Evolutionary conservation across 129 eudicot species (phyloP).

Genomic region (Escallonia rubra): DNA sequence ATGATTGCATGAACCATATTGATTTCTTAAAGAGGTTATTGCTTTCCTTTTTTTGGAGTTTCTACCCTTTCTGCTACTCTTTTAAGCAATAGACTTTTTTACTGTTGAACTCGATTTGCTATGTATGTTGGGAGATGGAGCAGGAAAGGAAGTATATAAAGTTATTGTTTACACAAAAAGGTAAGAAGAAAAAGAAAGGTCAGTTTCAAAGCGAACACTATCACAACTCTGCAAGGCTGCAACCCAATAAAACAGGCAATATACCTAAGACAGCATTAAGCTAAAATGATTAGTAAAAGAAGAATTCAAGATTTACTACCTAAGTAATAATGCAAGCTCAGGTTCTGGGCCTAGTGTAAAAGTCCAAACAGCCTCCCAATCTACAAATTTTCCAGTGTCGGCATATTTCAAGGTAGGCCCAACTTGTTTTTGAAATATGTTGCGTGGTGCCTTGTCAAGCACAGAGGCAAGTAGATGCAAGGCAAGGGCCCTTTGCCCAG

Average conservation of each 20-base stretch:
- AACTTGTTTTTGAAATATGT: conserved; percentile 35
- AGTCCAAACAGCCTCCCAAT: conserved; percentile 99
- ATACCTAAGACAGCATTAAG: neutral
- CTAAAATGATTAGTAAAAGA: neutral
- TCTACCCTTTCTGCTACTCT: too few species aligned
- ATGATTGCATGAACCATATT: too few species aligned
- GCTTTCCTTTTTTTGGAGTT: too few species aligned
- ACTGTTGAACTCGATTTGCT: too few species aligned
- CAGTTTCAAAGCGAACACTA: too few species aligned
- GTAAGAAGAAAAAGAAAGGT: too few species aligned
- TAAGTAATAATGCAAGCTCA: conserved; percentile 83
- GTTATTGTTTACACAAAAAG: too few species aligned
- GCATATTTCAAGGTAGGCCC: conserved; percentile 30
- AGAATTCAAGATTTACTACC: conserved; percentile 27
- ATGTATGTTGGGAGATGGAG: too few species aligned
- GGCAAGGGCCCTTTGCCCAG: conserved; percentile 90
- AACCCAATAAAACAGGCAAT: neutral
- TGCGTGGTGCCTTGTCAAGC: conserved; percentile 59
- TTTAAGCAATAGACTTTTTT: too few species aligned
- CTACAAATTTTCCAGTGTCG: conserved; percentile 33
- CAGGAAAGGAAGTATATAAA: too few species aligned
- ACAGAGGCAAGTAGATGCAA: conserved; percentile 80
- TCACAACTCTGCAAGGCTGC: too few species aligned
- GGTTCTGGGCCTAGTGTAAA: conserved; percentile 96
- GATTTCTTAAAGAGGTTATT: too few species aligned